Conservation (phyloP, 140 eudicot genomes). For the Bidens hawaiensis region DNA sequence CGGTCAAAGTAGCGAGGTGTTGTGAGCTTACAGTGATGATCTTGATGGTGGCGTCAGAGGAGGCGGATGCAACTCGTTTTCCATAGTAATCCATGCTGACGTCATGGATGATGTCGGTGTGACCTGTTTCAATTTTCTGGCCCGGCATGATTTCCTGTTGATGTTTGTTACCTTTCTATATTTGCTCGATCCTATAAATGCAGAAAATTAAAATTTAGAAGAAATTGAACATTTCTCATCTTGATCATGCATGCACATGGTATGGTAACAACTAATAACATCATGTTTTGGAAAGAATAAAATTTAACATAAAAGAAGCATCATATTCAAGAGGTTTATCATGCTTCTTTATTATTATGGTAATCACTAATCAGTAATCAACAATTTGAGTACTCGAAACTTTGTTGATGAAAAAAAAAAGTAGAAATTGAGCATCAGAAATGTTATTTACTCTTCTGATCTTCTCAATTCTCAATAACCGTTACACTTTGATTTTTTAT, state of each 20-base stretch:
- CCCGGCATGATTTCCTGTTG: slow-evolving; percentile 49
- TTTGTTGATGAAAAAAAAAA: background rate
- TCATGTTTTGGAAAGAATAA: background rate
- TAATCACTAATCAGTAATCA: background rate
- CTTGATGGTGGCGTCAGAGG: slow-evolving; percentile 25
- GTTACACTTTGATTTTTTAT: background rate
- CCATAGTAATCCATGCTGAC: slow-evolving; percentile 64
- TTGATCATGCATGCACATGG: background rate
- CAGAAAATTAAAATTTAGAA: background rate
- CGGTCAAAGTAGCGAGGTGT: slow-evolving; percentile 24
- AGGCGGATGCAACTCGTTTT: slow-evolving; percentile 29
- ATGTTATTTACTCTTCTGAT: background rate
- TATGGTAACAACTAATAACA: background rate
- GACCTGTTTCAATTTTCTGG: slow-evolving; percentile 90
- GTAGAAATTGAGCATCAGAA: background rate
- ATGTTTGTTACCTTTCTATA: background rate
- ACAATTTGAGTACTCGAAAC: background rate
- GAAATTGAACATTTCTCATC: background rate
- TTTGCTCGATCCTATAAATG: slow-evolving; percentile 3
- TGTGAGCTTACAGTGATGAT: slow-evolving; percentile 18
- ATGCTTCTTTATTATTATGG: slow-evolving; percentile 9
- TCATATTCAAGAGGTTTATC: background rate
- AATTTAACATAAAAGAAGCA: slow-evolving; percentile 8
- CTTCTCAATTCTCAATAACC: background rate
- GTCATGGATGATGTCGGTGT: slow-evolving; percentile 68